Conservation (phyloP, 306 rosid genomes). For the Begonia masoniana region DNA sequence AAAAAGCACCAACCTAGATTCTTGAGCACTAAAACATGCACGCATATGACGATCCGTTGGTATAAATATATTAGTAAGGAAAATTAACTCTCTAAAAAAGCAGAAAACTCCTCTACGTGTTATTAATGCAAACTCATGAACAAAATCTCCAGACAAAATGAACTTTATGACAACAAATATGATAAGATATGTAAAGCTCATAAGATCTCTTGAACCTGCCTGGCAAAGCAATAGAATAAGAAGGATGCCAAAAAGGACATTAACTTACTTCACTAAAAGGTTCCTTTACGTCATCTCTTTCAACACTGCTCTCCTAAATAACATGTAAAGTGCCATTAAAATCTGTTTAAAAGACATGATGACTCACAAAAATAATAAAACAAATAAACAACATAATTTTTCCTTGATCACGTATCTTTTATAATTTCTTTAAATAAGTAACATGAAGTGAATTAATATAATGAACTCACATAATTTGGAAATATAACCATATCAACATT, state of each 20-base stretch:
- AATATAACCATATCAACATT: constrained; percentile 95
- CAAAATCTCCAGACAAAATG: too few relatives aligned
- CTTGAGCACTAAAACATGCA: too few relatives aligned
- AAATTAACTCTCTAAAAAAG: too few relatives aligned
- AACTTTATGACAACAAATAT: too few relatives aligned
- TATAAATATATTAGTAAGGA: too few relatives aligned
- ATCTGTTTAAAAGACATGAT: constrained; percentile 4
- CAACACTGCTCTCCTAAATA: constrained; percentile 84
- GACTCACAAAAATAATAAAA: constrained; percentile 5
- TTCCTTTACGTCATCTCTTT: constrained; percentile 82
- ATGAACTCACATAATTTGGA: constrained; percentile 78
- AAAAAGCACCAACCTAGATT: too few relatives aligned
- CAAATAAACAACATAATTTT: constrained; percentile 2
- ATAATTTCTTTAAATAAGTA: constrained; percentile 3
- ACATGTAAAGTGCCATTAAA: constrained; percentile 14
- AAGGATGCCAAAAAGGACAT: constrained; percentile 1
- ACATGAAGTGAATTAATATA: constrained; percentile 6
- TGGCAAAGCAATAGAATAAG: neutral
- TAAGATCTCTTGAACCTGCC: too few relatives aligned
- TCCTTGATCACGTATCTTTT: constrained; percentile 7
- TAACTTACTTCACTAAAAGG: constrained; percentile 83
- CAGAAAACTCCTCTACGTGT: too few relatives aligned
- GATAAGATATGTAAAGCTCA: too few relatives aligned
- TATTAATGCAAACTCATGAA: too few relatives aligned
- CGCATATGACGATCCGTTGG: too few relatives aligned